A percentile compares a stretch with the other conserved stretches of the same genome.
Evolutionary conservation across 208 protist genomes (phyloP).

Genomic region (Spongospora subterranea): DNA sequence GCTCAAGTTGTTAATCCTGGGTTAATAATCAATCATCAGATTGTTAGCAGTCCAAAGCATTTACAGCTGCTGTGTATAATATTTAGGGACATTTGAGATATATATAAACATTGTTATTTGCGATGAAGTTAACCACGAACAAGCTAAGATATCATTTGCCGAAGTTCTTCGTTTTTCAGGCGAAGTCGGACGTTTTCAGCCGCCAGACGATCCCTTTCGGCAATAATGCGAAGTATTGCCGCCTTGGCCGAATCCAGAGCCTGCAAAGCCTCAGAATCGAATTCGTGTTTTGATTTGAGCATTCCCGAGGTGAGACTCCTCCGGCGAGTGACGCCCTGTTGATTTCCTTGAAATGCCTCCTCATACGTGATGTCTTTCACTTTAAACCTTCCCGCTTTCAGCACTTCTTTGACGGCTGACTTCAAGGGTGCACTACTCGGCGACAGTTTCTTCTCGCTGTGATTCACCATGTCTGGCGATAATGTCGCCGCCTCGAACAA

Average conservation of each 20-base stretch:
- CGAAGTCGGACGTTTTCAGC: constrained; percentile 19
- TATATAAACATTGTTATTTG: too few relatives aligned
- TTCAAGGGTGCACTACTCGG: not conserved
- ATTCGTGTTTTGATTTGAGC: not conserved
- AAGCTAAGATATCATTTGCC: too few relatives aligned
- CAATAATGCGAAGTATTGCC: not conserved
- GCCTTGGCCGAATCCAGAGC: not conserved
- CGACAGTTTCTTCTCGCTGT: not conserved
- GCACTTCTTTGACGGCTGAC: not conserved
- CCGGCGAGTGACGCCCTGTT: not conserved
- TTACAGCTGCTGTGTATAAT: too few relatives aligned
- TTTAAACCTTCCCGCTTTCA: constrained; percentile 30
- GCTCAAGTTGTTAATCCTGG: too few relatives aligned
- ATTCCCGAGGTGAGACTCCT: not conserved
- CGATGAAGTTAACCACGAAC: too few relatives aligned
- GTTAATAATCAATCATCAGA: too few relatives aligned
- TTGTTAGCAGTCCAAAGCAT: too few relatives aligned
- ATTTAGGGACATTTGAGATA: too few relatives aligned
- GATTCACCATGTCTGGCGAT: too few relatives aligned
- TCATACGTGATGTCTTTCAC: constrained; percentile 28
- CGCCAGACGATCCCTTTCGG: not conserved
- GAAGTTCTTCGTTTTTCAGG: not conserved
- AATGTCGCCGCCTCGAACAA: too few relatives aligned
- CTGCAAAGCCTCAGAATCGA: not conserved
- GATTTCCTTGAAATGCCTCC: too few relatives aligned